These are phyloP conservation scores for Cystobasidium pallidum DNA, from an alignment of 1,284 basidiomycete species.

Conservation along the genomic window DNA sequence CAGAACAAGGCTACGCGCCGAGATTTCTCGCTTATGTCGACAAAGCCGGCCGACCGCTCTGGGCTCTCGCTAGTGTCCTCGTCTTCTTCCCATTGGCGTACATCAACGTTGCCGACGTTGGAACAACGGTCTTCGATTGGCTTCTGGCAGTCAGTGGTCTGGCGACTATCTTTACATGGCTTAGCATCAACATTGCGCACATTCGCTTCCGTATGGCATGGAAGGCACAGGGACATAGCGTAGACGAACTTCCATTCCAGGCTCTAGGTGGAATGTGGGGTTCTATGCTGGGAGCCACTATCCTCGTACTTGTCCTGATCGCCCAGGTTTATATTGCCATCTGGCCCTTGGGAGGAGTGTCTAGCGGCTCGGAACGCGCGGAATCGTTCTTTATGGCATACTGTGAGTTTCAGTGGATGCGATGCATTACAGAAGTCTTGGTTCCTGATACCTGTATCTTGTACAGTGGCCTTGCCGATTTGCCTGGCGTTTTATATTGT, in stretches of 20 bases:
- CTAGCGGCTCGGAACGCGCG: constrained; percentile 53
- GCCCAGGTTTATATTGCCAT: constrained; percentile 47
- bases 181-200: constrained; percentile 51
- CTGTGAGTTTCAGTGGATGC: constrained; percentile 48
- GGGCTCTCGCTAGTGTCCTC: constrained; percentile 57
- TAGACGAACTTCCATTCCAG: constrained; percentile 53
- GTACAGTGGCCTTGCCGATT: constrained; percentile 52
- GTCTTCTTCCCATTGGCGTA: constrained; percentile 57
- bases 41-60: constrained; percentile 61
- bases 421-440: no score
- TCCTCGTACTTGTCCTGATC: constrained; percentile 50
- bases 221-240: constrained; percentile 56
- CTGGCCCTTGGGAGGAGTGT: constrained; percentile 53
- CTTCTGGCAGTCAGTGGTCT: constrained; percentile 61
- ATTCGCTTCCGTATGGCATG: constrained; percentile 61
- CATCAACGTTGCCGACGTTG: constrained; percentile 50
- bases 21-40: constrained; percentile 60
- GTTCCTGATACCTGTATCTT: not conserved
- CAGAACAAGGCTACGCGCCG: constrained; percentile 57
- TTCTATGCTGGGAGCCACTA: constrained; percentile 57
- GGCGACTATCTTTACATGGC: constrained; percentile 57
- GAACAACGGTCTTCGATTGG: constrained; percentile 56
- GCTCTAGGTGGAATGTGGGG: constrained; percentile 60
- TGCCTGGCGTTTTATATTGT: constrained; percentile 55
- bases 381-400: constrained; percentile 60